Conservation (phyloP, 345 rosid genomes). For the Physaria fendleri region DNA sequence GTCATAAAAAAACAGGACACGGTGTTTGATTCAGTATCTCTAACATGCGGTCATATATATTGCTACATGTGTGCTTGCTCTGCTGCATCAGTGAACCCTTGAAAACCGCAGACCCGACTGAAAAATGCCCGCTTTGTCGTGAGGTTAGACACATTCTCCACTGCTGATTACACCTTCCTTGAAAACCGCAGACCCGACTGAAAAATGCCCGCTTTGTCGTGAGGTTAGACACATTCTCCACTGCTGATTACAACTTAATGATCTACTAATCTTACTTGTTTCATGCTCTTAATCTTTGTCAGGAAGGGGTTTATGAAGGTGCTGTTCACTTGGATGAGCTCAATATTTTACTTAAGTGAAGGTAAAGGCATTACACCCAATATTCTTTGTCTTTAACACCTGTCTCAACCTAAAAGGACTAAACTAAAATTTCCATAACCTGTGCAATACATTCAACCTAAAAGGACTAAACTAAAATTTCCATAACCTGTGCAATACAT, state of each 20-base stretch:
- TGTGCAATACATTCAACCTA: not conserved
- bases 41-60: slow-evolving; percentile 87
- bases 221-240: slow-evolving; percentile 43
- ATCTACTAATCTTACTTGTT: not conserved
- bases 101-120: slow-evolving; percentile 55
- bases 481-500: not conserved
- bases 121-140: slow-evolving; percentile 87
- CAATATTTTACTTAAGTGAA: slow-evolving; percentile 50
- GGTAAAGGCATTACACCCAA: slow-evolving; percentile 35
- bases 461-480: not conserved
- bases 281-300: not conserved
- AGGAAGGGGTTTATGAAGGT: slow-evolving; percentile 64
- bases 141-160: slow-evolving; percentile 43
- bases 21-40: slow-evolving; percentile 81
- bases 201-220: slow-evolving; percentile 87
- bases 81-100: slow-evolving; percentile 79
- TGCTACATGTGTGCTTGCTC: slow-evolving; percentile 94
- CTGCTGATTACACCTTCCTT: slow-evolving; percentile 39
- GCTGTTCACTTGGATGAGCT: slow-evolving; percentile 84
- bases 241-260: not conserved
- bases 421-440: not conserved
- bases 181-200: slow-evolving; percentile 50
- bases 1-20: too few relatives aligned
- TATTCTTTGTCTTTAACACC: not conserved
- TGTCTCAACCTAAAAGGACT: not conserved